These are phyloP conservation scores for Colletotrichum tamarilloi DNA, from an alignment of 2,329 filamentous ascomycete genomes.

Conservation along the genomic window DNA sequence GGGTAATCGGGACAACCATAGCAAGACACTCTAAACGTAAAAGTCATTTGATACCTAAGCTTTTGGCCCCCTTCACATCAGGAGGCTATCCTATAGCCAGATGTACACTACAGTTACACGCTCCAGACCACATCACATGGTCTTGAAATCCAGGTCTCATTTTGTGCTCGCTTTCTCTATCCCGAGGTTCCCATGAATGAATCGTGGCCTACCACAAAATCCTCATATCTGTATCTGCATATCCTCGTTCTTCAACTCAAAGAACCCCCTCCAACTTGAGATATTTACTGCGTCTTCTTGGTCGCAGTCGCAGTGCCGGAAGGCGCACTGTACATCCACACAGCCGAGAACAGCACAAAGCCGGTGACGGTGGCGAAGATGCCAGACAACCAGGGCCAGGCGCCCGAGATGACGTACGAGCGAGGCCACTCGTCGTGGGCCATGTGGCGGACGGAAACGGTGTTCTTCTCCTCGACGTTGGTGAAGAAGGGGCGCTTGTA, in stretches of 20 bases:
- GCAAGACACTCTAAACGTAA: slow-evolving; percentile 10
- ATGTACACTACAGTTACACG: slow-evolving; percentile 35
- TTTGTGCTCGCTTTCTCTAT: neutral
- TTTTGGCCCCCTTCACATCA: slow-evolving; percentile 9
- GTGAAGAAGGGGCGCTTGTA: slow-evolving; percentile 96
- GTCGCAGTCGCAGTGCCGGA: slow-evolving; percentile 43
- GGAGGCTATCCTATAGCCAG: slow-evolving; percentile 21
- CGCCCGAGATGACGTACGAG: slow-evolving; percentile 88
- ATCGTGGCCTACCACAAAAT: too few species aligned
- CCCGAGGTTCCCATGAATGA: slow-evolving; percentile 1
- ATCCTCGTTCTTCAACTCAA: neutral
- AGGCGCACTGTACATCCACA: slow-evolving; percentile 84
- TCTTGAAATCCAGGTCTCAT: slow-evolving; percentile 1
- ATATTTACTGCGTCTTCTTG: slow-evolving; percentile 61
- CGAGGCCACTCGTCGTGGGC: slow-evolving; percentile 97
- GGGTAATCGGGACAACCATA: neutral
- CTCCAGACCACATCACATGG: neutral
- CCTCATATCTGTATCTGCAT: neutral
- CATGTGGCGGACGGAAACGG: slow-evolving; percentile 94
- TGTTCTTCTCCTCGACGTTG: slow-evolving; percentile 91
- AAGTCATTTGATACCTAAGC: slow-evolving; percentile 31
- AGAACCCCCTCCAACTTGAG: neutral
- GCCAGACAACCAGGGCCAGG: slow-evolving; percentile 94
- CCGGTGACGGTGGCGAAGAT: slow-evolving; percentile 86
- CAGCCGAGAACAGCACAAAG: slow-evolving; percentile 84